Conservation (phyloP, 306 rosid genomes). For the Vigna unguiculata region DNA sequence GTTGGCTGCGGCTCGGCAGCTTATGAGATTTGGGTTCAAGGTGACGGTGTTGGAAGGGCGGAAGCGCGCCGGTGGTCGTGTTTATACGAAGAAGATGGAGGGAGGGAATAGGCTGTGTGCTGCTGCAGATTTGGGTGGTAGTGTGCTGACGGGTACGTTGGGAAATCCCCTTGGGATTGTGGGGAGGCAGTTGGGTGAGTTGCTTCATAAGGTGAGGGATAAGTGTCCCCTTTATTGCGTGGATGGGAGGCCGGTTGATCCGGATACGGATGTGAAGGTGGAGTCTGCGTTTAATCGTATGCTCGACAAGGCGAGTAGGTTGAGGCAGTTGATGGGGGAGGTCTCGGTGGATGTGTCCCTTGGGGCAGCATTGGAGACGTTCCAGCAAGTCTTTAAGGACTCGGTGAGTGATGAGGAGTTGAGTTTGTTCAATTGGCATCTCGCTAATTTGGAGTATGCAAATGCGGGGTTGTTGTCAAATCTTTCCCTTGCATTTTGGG, state of each 20-base stretch:
- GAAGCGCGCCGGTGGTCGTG: constrained; percentile 90
- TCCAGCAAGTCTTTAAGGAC: constrained; percentile 74
- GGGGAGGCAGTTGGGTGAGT: constrained; percentile 77
- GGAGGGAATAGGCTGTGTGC: constrained; percentile 84
- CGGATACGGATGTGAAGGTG: constrained; percentile 83
- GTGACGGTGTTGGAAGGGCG: constrained; percentile 90
- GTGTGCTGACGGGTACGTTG: constrained; percentile 92
- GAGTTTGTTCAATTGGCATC: constrained; percentile 96
- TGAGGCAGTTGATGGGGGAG: constrained; percentile 91
- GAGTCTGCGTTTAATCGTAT: constrained; percentile 83
- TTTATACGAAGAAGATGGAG: constrained; percentile 94
- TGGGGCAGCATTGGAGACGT: constrained; percentile 93
- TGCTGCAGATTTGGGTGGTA: constrained; percentile 97
- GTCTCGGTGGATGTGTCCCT: constrained; percentile 96
- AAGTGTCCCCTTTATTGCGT: constrained; percentile 83
- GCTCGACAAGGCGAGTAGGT: constrained; percentile 86
- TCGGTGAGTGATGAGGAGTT: constrained; percentile 79
- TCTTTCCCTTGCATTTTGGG: constrained; percentile 98
- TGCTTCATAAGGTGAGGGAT: constrained; percentile 90
- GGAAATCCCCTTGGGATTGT: constrained; percentile 96
- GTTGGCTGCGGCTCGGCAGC: constrained; percentile 89
- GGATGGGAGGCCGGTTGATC: constrained; percentile 86
- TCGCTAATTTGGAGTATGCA: constrained; percentile 95
- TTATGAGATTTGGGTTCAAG: constrained; percentile 87
- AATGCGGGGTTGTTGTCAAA: constrained; percentile 87